Percentiles rank a stretch among this genome's conserved stretches.
These are phyloP conservation scores for Penicillium herquei DNA, from an alignment of 495 filamentous ascomycete species.

Conservation along the genomic window DNA sequence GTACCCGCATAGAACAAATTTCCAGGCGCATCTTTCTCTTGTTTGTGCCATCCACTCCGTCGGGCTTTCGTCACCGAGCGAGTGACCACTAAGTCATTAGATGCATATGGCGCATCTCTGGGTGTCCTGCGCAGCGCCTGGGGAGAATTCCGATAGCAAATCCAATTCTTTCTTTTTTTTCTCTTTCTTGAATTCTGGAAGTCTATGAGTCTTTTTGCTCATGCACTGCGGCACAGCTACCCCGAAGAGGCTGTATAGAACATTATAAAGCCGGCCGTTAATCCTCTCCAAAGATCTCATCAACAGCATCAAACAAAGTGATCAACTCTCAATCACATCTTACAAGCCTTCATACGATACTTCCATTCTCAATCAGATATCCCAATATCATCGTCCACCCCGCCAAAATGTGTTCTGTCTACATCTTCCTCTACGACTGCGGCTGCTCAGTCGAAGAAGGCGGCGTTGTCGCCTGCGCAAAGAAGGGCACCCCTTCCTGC, in stretches of 20 bases:
- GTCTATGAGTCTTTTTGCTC: constrained; percentile 6
- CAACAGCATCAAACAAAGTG: background rate
- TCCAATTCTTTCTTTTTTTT: background rate
- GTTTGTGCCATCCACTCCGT: constrained; percentile 10
- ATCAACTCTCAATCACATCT: constrained; percentile 3
- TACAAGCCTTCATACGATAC: background rate
- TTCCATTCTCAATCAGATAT: background rate
- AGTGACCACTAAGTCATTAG: constrained; percentile 22
- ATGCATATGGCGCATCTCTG: constrained; percentile 26
- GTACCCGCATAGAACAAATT: constrained; percentile 3
- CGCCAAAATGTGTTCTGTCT: constrained; percentile 40
- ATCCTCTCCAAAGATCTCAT: constrained; percentile 12
- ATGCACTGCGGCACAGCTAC: constrained; percentile 18
- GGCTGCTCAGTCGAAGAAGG: constrained; percentile 38
- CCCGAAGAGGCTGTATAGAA: background rate
- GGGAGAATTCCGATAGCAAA: constrained; percentile 3
- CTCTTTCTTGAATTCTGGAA: background rate
- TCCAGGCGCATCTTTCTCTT: constrained; percentile 2
- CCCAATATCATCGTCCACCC: background rate
- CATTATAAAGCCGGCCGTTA: constrained; percentile 21
- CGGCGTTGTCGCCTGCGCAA: constrained; percentile 39
- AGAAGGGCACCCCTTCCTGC: constrained; percentile 32
- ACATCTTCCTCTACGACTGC: constrained; percentile 44
- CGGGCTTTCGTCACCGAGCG: constrained; percentile 9
- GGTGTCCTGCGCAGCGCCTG: constrained; percentile 13